Conservation (phyloP, 352 stramenopile genomes). For the Globisporangium ultimum region DNA sequence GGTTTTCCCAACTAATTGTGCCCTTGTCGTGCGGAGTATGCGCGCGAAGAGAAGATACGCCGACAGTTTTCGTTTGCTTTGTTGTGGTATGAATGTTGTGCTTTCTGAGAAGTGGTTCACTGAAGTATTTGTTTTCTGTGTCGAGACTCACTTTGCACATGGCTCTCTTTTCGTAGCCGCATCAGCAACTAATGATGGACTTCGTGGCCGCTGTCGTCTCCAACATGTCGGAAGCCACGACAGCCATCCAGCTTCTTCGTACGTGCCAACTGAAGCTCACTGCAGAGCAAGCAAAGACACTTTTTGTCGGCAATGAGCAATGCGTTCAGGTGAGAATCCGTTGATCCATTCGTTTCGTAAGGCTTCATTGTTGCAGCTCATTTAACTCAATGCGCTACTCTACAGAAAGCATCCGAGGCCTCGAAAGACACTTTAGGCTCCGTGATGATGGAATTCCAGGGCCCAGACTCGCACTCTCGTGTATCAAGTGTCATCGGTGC, state of each 20-base stretch:
- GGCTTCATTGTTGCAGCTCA: not conserved
- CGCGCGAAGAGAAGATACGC: slow-evolving; percentile 22
- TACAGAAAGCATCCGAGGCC: slow-evolving; percentile 31
- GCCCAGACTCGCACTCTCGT: slow-evolving; percentile 17
- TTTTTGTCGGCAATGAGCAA: slow-evolving; percentile 27
- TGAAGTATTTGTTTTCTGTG: not conserved
- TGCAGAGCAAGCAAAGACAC: slow-evolving; percentile 24
- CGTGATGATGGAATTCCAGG: slow-evolving; percentile 63
- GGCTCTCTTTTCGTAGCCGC: slow-evolving; percentile 20
- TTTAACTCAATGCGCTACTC: not conserved
- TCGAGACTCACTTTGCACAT: not conserved
- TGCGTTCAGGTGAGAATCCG: not conserved
- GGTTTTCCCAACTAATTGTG: slow-evolving; percentile 41
- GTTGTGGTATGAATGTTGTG: slow-evolving; percentile 14
- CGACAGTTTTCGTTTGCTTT: slow-evolving; percentile 43
- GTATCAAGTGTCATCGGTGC: slow-evolving; percentile 19
- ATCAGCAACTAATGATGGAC: slow-evolving; percentile 37
- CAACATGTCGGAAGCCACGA: slow-evolving; percentile 6
- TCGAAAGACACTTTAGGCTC: slow-evolving; percentile 30
- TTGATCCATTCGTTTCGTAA: not conserved
- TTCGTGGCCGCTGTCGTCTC: slow-evolving; percentile 34
- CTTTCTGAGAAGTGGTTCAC: not conserved
- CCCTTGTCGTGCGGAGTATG: slow-evolving; percentile 41
- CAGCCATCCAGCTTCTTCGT: slow-evolving; percentile 30
- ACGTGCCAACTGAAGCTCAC: slow-evolving; percentile 54